Conservation (phyloP, 2,329 filamentous ascomycete species). For the Dothistroma pini region DNA sequence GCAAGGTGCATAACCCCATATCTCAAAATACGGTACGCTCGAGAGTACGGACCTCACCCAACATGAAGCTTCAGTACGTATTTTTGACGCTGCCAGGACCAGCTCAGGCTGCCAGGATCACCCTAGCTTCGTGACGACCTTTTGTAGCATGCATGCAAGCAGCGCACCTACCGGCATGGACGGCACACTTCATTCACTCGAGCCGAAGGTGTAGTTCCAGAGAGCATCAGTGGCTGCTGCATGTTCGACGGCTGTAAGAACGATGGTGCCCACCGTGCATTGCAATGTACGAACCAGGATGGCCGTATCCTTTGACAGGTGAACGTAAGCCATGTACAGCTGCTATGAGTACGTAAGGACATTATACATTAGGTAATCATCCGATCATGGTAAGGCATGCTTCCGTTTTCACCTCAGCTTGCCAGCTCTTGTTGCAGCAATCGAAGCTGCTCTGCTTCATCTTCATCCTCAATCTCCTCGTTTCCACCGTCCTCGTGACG, state of each 20-base stretch:
- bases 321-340: not conserved
- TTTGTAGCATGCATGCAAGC: not conserved
- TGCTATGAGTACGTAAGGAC: not conserved
- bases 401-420: not conserved
- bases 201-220: conserved; percentile 2
- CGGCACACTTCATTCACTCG: not conserved
- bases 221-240: not conserved
- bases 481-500: not conserved
- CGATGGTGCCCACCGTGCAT: not conserved
- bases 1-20: not conserved
- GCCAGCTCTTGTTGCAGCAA: not conserved
- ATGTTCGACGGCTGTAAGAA: not conserved
- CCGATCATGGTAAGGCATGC: not conserved
- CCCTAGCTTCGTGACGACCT: not conserved
- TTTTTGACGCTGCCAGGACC: not conserved
- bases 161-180: not conserved
- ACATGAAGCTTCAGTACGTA: not conserved
- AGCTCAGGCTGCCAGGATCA: not conserved
- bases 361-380: not conserved
- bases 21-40: not conserved
- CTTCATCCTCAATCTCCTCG: not conserved
- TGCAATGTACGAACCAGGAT: not conserved
- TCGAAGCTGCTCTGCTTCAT: not conserved
- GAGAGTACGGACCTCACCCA: not conserved
- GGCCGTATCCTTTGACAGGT: not conserved